A percentile compares a stretch with the other conserved stretches of the same genome.
Conservation (phyloP, 768 basidiomycete species). For the Pleurotus platypus region DNA sequence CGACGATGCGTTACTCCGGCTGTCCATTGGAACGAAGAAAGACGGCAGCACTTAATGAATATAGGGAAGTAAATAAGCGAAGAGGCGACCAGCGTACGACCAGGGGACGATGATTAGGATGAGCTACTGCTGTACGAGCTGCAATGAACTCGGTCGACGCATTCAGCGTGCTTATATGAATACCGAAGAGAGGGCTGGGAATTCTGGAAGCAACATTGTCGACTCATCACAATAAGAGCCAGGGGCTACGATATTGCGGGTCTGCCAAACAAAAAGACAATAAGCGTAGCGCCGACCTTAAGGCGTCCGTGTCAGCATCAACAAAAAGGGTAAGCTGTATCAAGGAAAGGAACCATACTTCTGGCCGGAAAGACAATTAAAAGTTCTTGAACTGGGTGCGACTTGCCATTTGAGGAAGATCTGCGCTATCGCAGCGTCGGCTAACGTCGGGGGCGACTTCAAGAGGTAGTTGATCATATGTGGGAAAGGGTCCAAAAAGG, state of each 20-base stretch:
- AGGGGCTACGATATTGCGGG: not conserved
- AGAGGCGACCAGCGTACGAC: not conserved
- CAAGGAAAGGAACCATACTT: no score
- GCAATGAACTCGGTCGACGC: not conserved
- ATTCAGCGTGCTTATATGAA: not conserved
- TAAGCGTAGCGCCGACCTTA: not conserved
- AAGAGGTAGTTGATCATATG: no score
- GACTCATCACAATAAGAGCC: not conserved
- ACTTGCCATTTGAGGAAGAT: no score
- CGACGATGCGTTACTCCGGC: not conserved
- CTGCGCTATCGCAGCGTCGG: no score
- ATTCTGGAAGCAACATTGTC: not conserved
- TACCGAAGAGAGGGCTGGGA: not conserved
- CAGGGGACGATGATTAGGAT: not conserved
- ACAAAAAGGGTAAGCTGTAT: no score
- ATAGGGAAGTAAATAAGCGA: not conserved
- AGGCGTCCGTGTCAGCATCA: no score
- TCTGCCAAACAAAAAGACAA: not conserved
- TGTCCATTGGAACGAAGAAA: not conserved
- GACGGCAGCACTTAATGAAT: not conserved
- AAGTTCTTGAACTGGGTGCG: no score
- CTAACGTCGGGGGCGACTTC: no score
- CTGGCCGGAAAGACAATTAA: no score
- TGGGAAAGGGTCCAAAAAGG: no score
- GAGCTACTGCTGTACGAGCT: not conserved